Evolutionary conservation across 352 stramenopile species (phyloP).

Genomic region (Pythium guiyangense): DNA sequence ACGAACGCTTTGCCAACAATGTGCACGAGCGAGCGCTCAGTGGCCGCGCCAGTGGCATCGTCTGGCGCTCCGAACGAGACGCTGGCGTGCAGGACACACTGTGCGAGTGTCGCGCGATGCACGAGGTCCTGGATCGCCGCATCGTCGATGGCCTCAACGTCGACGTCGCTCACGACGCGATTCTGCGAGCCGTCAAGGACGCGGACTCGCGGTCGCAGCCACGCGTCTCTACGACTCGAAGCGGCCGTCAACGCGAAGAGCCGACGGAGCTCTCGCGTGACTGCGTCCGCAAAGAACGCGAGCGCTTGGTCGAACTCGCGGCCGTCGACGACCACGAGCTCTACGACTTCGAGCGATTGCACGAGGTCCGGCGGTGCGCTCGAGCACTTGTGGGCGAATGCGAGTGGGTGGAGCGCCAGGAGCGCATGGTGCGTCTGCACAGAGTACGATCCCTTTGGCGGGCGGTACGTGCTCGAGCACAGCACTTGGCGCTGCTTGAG

Average conservation of each 20-base stretch:
- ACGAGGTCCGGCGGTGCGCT: not conserved
- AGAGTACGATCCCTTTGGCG: slow-evolving; percentile 43
- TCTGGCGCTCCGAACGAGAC: not conserved
- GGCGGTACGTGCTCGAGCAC: slow-evolving; percentile 18
- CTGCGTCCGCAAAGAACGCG: slow-evolving; percentile 35
- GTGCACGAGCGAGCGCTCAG: slow-evolving; percentile 3
- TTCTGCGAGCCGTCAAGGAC: slow-evolving; percentile 9
- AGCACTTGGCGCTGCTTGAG: slow-evolving; percentile 20
- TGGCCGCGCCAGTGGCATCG: not conserved
- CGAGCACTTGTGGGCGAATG: slow-evolving; percentile 1
- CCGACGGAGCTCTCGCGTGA: slow-evolving; percentile 23
- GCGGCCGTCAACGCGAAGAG: slow-evolving; percentile 6
- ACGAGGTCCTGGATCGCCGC: slow-evolving; percentile 15
- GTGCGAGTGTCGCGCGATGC: slow-evolving; percentile 14
- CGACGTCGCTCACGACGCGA: slow-evolving; percentile 12
- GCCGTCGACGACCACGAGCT: slow-evolving; percentile 44
- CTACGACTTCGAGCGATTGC: slow-evolving; percentile 22
- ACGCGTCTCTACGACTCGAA: not conserved
- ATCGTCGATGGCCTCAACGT: slow-evolving; percentile 5
- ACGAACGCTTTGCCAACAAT: slow-evolving; percentile 32
- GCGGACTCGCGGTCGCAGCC: not conserved
- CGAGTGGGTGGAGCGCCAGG: slow-evolving; percentile 20
- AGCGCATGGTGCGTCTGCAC: slow-evolving; percentile 21
- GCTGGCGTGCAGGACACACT: slow-evolving; percentile 13
- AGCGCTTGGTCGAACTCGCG: slow-evolving; percentile 24